A percentile compares a stretch with the other conserved stretches of the same genome.
phyloP scores from a whole-genome alignment of 2,329 filamentous ascomycete genomes.

The Biscogniauxia sp. region DNA sequence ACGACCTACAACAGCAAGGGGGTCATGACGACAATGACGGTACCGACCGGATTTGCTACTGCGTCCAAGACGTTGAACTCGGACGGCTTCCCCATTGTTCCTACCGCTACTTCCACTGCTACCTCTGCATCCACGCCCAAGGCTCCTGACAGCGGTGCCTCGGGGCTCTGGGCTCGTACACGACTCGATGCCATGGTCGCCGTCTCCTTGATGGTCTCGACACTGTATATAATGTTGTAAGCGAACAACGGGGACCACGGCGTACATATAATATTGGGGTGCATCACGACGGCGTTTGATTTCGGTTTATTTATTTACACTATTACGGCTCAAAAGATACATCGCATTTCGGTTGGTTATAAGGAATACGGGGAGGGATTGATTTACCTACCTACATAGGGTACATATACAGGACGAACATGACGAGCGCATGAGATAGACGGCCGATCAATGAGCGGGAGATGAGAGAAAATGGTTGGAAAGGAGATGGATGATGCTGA shows the following conservation, averaged over 20 bases:
- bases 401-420: neutral
- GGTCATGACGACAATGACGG: conserved; percentile 46
- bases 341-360: neutral
- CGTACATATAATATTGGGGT: neutral
- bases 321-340: neutral
- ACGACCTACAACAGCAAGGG: conserved; percentile 48
- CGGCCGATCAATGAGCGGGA: neutral
- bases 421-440: neutral
- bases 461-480: neutral
- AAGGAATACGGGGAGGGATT: neutral
- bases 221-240: conserved; percentile 8
- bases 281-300: neutral
- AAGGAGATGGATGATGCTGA: no score
- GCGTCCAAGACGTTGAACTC: conserved; percentile 42
- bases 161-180: neutral
- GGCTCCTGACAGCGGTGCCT: conserved; percentile 12
- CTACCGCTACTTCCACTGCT: conserved; percentile 6
- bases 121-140: conserved; percentile 5
- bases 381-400: neutral
- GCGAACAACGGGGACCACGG: neutral
- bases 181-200: neutral
- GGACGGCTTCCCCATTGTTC: conserved; percentile 42
- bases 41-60: conserved; percentile 34
- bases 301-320: neutral
- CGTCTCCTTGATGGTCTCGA: conserved; percentile 2